These are phyloP conservation scores for Helminthosporium solani DNA, from an alignment of 2,329 filamentous ascomycete species.

Conservation along the genomic window DNA sequence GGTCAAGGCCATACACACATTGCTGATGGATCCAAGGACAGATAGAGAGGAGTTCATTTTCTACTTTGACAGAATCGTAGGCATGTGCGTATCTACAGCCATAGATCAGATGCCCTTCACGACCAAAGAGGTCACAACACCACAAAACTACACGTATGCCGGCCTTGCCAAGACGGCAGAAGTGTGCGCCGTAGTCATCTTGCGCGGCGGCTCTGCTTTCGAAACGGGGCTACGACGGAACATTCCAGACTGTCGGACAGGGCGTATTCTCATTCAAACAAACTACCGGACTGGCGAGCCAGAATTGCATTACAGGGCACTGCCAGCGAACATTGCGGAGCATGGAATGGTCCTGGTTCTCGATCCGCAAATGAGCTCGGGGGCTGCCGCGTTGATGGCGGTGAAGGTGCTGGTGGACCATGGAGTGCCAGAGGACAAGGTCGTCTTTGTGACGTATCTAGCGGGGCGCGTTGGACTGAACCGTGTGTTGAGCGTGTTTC, in stretches of 20 bases:
- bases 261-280: slow-evolving; percentile 87
- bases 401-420: slow-evolving; percentile 95
- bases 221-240: slow-evolving; percentile 86
- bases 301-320: slow-evolving; percentile 83
- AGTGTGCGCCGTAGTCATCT: slow-evolving; percentile 71
- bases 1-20: slow-evolving; percentile 83
- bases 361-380: slow-evolving; percentile 92
- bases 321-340: slow-evolving; percentile 68
- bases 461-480: slow-evolving; percentile 83
- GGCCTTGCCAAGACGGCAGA: slow-evolving; percentile 72
- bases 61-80: slow-evolving; percentile 88
- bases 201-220: slow-evolving; percentile 84
- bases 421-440: slow-evolving; percentile 78
- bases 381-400: slow-evolving; percentile 85
- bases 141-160: slow-evolving; percentile 66
- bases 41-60: slow-evolving; percentile 91
- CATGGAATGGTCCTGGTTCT: slow-evolving; percentile 83
- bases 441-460: slow-evolving; percentile 91
- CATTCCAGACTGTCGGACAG: slow-evolving; percentile 88
- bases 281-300: slow-evolving; percentile 72
- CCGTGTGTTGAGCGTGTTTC: slow-evolving; percentile 83
- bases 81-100: slow-evolving; percentile 75
- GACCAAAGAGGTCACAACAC: slow-evolving; percentile 65
- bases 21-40: slow-evolving; percentile 79
- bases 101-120: slow-evolving; percentile 62